These are phyloP conservation scores for Phialophora chinensis DNA, from an alignment of 2,329 filamentous ascomycete genomes.

Conservation along the genomic window DNA sequence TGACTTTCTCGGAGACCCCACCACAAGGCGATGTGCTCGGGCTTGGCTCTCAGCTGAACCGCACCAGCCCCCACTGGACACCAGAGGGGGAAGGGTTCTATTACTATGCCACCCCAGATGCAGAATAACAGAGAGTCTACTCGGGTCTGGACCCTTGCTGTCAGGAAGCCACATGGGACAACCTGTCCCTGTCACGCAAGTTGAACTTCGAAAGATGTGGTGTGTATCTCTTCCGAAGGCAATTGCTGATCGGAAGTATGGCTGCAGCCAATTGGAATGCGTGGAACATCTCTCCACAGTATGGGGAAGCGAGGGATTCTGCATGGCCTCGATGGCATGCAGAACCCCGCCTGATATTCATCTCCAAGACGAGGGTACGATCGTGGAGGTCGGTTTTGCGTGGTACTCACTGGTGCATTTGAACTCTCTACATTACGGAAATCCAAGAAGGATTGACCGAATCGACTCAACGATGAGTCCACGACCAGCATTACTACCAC, in stretches of 20 bases:
- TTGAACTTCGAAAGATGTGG: not conserved
- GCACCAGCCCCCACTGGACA: conserved; percentile 11
- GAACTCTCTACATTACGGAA: not conserved
- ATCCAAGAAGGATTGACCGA: not conserved
- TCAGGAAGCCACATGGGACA: not conserved
- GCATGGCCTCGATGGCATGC: not conserved
- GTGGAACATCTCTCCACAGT: conserved; percentile 13
- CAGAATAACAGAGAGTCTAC: not conserved
- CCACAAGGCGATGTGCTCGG: not conserved
- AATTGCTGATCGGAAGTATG: not conserved
- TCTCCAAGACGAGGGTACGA: not conserved
- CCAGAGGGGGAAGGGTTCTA: conserved; percentile 15
- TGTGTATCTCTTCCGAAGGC: not conserved
- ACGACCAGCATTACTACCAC: conserved; percentile 15
- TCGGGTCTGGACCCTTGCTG: not conserved
- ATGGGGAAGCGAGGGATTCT: conserved; percentile 11
- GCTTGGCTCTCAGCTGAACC: not conserved
- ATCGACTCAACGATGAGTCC: not conserved
- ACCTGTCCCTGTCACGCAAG: not conserved
- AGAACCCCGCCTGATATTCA: not conserved
- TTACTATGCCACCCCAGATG: conserved; percentile 9
- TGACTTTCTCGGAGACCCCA: not conserved
- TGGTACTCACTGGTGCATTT: not conserved
- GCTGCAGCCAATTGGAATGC: conserved; percentile 12
- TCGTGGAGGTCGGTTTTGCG: not conserved